Percentiles rank a stretch among this genome's conserved stretches.
Conservation (phyloP, 768 basidiomycete species). For the Serendipita sp. region DNA sequence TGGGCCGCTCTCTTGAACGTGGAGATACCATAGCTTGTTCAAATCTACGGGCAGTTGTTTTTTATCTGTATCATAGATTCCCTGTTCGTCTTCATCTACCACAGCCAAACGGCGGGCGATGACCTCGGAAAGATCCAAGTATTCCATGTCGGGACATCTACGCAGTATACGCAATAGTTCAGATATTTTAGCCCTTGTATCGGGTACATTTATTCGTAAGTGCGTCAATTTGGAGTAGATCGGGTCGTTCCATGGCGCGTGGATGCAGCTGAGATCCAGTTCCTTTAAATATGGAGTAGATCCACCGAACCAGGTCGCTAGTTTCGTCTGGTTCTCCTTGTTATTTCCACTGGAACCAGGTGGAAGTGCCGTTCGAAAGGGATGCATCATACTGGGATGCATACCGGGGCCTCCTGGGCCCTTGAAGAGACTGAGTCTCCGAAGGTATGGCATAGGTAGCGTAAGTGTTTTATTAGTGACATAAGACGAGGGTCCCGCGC, state of each 20-base stretch:
- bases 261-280: neutral
- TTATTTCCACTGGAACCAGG: neutral
- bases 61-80: too few relatives aligned
- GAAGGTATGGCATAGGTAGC: neutral
- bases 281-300: neutral
- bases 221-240: neutral
- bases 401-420: neutral
- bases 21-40: too few relatives aligned
- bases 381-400: too few relatives aligned
- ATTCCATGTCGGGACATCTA: neutral
- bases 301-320: neutral
- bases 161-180: neutral
- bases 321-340: neutral
- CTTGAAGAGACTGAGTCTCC: neutral
- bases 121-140: neutral
- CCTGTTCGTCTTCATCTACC: too few relatives aligned
- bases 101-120: neutral
- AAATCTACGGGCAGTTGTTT: too few relatives aligned
- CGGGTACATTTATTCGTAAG: neutral
- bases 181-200: neutral
- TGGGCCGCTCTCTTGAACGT: too few relatives aligned
- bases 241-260: neutral
- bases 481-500: neutral
- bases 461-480: neutral
- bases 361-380: too few relatives aligned